A percentile compares a stretch with the other conserved stretches of the same genome.
These are phyloP conservation scores for Candida methanosorbosa DNA, from an alignment of 805 yeast genomes.

Conservation along the genomic window DNA sequence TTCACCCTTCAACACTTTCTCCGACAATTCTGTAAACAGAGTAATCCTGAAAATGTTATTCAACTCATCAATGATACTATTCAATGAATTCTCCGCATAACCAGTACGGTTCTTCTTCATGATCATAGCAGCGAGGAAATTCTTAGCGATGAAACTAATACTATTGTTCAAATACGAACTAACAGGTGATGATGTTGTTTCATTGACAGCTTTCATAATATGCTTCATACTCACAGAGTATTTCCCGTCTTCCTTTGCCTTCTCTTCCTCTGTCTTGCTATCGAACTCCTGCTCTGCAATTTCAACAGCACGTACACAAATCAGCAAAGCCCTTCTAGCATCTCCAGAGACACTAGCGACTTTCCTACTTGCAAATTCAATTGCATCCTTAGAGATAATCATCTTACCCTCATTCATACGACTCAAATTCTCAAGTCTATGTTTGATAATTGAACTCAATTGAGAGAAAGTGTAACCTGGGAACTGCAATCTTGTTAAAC, in stretches of 20 bases:
- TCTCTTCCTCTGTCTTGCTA: constrained; percentile 20
- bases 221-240: constrained; percentile 63
- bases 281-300: constrained; percentile 63
- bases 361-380: constrained; percentile 86
- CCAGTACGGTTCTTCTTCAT: constrained; percentile 60
- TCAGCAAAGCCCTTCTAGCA: constrained; percentile 85
- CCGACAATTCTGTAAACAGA: constrained; percentile 12
- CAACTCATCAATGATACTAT: constrained; percentile 75
- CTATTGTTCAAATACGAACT: constrained; percentile 45
- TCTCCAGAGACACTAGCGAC: constrained; percentile 97
- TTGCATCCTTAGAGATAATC: constrained; percentile 57
- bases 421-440: constrained; percentile 50
- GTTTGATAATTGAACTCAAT: constrained; percentile 63
- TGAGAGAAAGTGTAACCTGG: constrained; percentile 82
- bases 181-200: constrained; percentile 71
- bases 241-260: constrained; percentile 22
- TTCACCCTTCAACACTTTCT: neutral
- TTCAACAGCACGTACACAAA: constrained; percentile 84
- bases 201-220: constrained; percentile 71
- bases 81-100: constrained; percentile 58
- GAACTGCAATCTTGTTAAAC: constrained; percentile 78
- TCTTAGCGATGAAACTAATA: constrained; percentile 60
- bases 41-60: constrained; percentile 26
- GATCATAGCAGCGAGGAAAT: constrained; percentile 62
- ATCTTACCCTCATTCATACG: constrained; percentile 33